A percentile compares a stretch with the other conserved stretches of the same genome.
Conservation (phyloP, 129 eudicot species). For the Smallanthus sonchifolius region DNA sequence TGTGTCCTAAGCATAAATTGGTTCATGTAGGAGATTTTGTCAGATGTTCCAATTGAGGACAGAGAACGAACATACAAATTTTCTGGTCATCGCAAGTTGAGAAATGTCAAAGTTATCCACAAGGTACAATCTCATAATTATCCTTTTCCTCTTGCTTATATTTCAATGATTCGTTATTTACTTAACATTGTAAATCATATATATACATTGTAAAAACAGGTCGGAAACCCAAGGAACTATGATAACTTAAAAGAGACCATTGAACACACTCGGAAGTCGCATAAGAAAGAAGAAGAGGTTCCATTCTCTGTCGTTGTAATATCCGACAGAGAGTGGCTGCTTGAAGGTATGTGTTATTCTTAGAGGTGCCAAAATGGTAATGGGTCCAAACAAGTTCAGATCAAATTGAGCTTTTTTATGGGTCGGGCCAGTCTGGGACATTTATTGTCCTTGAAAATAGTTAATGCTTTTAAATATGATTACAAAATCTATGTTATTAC, state of each 20-base stretch:
- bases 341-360: conserved; percentile 56
- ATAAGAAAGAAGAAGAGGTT: conserved; percentile 51
- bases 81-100: conserved; percentile 61
- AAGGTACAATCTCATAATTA: conserved; percentile 43
- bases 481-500: neutral
- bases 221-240: conserved; percentile 77
- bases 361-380: neutral
- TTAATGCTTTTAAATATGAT: neutral
- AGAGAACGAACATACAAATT: conserved; percentile 49
- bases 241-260: conserved; percentile 65
- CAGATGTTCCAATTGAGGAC: conserved; percentile 79
- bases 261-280: conserved; percentile 45
- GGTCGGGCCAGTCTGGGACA: neutral
- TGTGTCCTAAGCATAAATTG: neutral
- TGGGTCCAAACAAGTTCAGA: neutral
- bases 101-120: conserved; percentile 63
- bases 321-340: conserved; percentile 79
- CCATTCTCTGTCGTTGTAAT: conserved; percentile 82
- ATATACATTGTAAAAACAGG: conserved; percentile 30
- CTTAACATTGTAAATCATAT: neutral
- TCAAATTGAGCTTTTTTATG: neutral
- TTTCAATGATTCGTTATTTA: neutral
- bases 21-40: conserved; percentile 66
- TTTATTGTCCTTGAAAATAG: neutral
- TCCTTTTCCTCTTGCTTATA: neutral